A percentile compares a stretch with the other conserved stretches of the same genome.
Evolutionary conservation across 352 stramenopile genomes (phyloP).

Genomic region (Phytophthora colocasiae): DNA sequence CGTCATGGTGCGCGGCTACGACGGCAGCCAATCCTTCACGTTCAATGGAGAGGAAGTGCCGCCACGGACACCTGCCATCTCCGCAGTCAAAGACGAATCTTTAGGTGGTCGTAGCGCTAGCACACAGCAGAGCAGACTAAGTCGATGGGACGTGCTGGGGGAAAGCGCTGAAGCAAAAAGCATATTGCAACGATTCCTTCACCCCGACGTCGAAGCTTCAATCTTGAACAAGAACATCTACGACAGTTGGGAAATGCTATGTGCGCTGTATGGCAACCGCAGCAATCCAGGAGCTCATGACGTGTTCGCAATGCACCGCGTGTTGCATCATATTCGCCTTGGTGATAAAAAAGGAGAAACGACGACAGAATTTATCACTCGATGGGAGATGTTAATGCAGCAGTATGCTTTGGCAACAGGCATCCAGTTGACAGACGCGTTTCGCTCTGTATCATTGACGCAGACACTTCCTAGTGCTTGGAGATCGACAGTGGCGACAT

Average conservation of each 20-base stretch:
- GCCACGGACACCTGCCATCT: constrained; percentile 32
- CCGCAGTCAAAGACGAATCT: constrained; percentile 34
- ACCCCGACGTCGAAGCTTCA: constrained; percentile 51
- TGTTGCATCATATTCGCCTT: constrained; percentile 52
- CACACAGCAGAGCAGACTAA: constrained; percentile 27
- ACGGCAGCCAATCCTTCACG: constrained; percentile 51
- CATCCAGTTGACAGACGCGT: constrained; percentile 49
- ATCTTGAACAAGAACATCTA: constrained; percentile 64
- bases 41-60: constrained; percentile 57
- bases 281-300: constrained; percentile 39
- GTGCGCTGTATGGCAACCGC: constrained; percentile 48
- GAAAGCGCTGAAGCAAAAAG: constrained; percentile 58
- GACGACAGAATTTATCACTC: constrained; percentile 44
- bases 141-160: constrained; percentile 45
- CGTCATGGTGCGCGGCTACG: constrained; percentile 51
- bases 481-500: constrained; percentile 36
- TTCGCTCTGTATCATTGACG: constrained; percentile 45
- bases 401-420: constrained; percentile 49
- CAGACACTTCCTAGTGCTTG: constrained; percentile 44
- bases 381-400: constrained; percentile 50
- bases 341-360: constrained; percentile 52
- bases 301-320: constrained; percentile 52
- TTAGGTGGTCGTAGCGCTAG: constrained; percentile 2
- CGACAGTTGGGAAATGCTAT: constrained; percentile 57
- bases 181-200: constrained; percentile 55